These are phyloP conservation scores for Arthrobotrys sinensis DNA, from an alignment of 2,329 filamentous ascomycete genomes.

Conservation along the genomic window DNA sequence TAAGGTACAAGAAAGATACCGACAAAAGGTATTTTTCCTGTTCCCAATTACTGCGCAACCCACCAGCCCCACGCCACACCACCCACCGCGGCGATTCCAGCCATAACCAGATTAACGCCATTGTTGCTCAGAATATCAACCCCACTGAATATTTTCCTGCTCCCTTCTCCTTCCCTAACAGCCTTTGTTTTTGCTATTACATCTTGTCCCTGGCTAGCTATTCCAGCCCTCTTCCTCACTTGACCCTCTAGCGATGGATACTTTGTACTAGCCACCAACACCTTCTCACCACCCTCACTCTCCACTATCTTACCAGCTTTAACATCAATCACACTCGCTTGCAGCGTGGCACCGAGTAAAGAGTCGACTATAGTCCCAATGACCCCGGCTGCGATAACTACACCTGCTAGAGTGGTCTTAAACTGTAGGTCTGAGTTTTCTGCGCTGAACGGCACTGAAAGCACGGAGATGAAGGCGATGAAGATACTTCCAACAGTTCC, in stretches of 20 bases:
- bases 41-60: conserved; percentile 57
- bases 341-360: conserved; percentile 85
- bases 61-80: conserved; percentile 65
- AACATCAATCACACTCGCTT: conserved; percentile 87
- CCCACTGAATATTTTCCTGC: conserved; percentile 75
- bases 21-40: not conserved
- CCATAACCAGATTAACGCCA: conserved; percentile 94
- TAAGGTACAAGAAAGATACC: not conserved
- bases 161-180: conserved; percentile 70
- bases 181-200: conserved; percentile 66
- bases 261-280: conserved; percentile 66
- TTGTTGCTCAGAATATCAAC: conserved; percentile 93
- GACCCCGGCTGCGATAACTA: conserved; percentile 79
- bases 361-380: conserved; percentile 89
- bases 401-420: conserved; percentile 69
- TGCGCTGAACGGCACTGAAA: conserved; percentile 79
- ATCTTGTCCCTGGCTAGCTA: conserved; percentile 67
- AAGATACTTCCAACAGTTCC: conserved; percentile 82
- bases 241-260: conserved; percentile 27
- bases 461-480: conserved; percentile 76
- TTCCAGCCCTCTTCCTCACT: conserved; percentile 63
- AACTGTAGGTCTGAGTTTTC: conserved; percentile 71
- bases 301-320: conserved; percentile 90
- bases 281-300: conserved; percentile 80
- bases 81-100: conserved; percentile 81